Base-by-base conservation (phyloP, 2,329 filamentous ascomycete species). In the Penicillium sp. region DNA sequence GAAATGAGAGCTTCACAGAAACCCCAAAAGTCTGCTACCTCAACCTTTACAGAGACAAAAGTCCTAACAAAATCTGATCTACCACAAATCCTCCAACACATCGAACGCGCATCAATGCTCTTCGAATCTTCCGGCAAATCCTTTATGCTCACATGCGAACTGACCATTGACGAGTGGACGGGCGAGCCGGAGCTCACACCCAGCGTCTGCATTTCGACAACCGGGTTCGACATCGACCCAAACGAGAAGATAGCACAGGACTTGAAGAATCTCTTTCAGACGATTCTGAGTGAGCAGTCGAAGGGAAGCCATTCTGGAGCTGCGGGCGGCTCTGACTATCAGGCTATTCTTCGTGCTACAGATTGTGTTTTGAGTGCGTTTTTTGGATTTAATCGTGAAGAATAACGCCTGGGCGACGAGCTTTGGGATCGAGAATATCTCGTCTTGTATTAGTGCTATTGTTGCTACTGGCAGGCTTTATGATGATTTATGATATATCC, bases 81-180 rank as follows among this genome's bases (percentile, higher is more conserved):
- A 21, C 69, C 71, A 48, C 64, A 58, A 8, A 62, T 79, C 15
- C 48, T 77, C 6, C 75, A 75, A 5, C 76, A 79, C 59, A 69
- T 79, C 6, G 71, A 77, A 41, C 75, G 75, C 17, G 73, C 73
- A 48, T 73, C 71, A 1, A 75, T 78, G 70, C 60, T 75, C 2
- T 71, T 80, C 55, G 66, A 70, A 26, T 62, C 67, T 8, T 65
- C 61, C 11, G 62, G 49, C 52, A 54, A 29, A 41, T 29, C 49
- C 38, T 46, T 58, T 2, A 69, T 79, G 11, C 58, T 79, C 17
- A 73, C 74, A 11, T 79, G 77, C 61, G 63, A 68, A 5, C 61
- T 80, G 48, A 63, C 54, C 13, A 66, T 80, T 44, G 76, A 79
- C 60, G 70, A 75, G 26, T 80, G 78, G 78, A 77, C 76, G 19